Base-by-base conservation (phyloP, 2,329 filamentous ascomycete species). In the Penicillium sp. region DNA sequence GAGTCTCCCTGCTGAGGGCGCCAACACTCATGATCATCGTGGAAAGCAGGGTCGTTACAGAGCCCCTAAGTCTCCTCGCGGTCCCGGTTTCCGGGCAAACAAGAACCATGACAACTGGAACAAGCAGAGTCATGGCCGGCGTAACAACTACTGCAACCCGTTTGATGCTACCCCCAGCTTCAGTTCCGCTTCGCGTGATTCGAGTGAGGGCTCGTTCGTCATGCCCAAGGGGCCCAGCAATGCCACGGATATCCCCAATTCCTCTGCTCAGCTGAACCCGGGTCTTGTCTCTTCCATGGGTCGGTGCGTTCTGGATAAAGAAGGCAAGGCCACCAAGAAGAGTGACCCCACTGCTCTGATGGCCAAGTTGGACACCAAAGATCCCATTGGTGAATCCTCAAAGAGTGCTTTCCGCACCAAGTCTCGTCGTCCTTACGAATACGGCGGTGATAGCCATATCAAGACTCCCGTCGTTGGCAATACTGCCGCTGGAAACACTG, bases 361-460 rank as follows among this genome's bases (percentile, higher is more conserved):
- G 5, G 18, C 20, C 5, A 15, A 35, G 13, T 32, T 49, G 42
- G 18, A n/a, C 10, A 7, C 23, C 9, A 20, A 46, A 23, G 42
- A 49, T 2, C 1, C 12, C 3, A 24, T 24, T 8, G 28, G 18
- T 2, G 40, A 4, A 42, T 15, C 10, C 38, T 6, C 27, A 3
- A 28, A 38, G 28, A 9, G 12, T 8, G 4, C 37, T 7, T 49
- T 18, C 15, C 45, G 45, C 9, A 42, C 39, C 28, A 49, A 44
- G 39, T 44, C 46, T 13, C 46, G 46, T 12, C 46, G 42, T 5
- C 42, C 41, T 4, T 53, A 29, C 8, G 25, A 37, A 3, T 44
- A 41, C 6, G 46, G 43, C 5, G 6, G 4, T 4, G 50, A 53
- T 20, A 46, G 49, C 13, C 8, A 10, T 2, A 1, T 15, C 15